A percentile compares a stretch with the other conserved stretches of the same genome.
Conservation (phyloP, 176 grass and related monocot species). For the maize (Zea mays) region Zm-B73-REFERENCE-NAM-5.0 NC_050097.1:215846501-215847000, state of each 20-base stretch:
- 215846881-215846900: neutral
- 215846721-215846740: slow-evolving; percentile 70
- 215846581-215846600: slow-evolving; percentile 62
- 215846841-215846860: slow-evolving; percentile 1
- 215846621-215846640: slow-evolving; percentile 59
- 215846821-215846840: slow-evolving; percentile 22
- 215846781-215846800: slow-evolving; percentile 49
- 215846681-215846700: slow-evolving; percentile 53
- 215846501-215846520: slow-evolving; percentile 60
- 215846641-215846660: slow-evolving; percentile 72
- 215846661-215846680: slow-evolving; percentile 61
- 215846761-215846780: slow-evolving; percentile 33
- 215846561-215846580: slow-evolving; percentile 59
- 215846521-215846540: slow-evolving; percentile 67
- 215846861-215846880: neutral
- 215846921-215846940: neutral
- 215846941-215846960: neutral
- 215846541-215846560: slow-evolving; percentile 54
- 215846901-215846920: neutral
- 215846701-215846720: slow-evolving; percentile 72
- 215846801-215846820: slow-evolving; percentile 26
- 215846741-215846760: slow-evolving; percentile 46
- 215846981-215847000: neutral
- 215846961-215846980: neutral
- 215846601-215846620: slow-evolving; percentile 72